Conservation (phyloP, 495 filamentous ascomycete genomes). For the Penicillium arizonense region DNA sequence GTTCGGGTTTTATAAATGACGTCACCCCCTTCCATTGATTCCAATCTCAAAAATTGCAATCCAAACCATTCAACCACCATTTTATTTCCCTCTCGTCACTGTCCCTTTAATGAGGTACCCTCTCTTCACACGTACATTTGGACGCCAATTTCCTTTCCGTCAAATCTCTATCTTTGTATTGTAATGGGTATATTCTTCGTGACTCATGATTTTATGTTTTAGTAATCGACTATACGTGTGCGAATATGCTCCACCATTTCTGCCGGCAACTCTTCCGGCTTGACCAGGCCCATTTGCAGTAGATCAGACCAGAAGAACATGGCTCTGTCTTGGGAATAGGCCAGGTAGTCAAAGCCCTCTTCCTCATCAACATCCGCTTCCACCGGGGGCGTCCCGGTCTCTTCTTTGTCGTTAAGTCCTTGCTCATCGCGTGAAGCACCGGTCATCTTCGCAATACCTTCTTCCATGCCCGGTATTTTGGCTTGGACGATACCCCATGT, state of each 20-base stretch:
- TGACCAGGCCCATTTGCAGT: constrained; percentile 66
- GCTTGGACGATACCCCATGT: constrained; percentile 97
- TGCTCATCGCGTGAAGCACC: constrained; percentile 1
- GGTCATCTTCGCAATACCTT: constrained; percentile 27
- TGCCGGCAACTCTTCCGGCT: constrained; percentile 69
- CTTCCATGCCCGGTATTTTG: constrained; percentile 65
- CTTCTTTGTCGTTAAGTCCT: constrained; percentile 1
- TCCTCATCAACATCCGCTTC: constrained; percentile 38
- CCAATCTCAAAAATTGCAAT: too few species aligned
- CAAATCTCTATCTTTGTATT: too few species aligned
- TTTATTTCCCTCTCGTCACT: too few species aligned
- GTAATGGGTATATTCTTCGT: too few species aligned
- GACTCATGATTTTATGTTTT: constrained; percentile 1
- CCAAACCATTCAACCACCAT: too few species aligned
- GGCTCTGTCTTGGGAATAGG: constrained; percentile 89
- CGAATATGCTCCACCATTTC: constrained; percentile 57
- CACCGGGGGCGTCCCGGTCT: constrained; percentile 10
- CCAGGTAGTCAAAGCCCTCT: constrained; percentile 87
- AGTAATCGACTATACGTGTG: constrained; percentile 54
- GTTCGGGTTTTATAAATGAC: too few species aligned
- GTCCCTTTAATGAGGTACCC: too few species aligned
- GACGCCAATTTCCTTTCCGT: too few species aligned
- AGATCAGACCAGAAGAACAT: constrained; percentile 93
- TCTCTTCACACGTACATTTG: too few species aligned
- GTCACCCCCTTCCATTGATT: too few species aligned